A percentile compares a stretch with the other conserved stretches of the same genome.
These are phyloP conservation scores for Fonsecaea pugnacius DNA, from an alignment of 2,329 filamentous ascomycete genomes.

Conservation along the genomic window DNA sequence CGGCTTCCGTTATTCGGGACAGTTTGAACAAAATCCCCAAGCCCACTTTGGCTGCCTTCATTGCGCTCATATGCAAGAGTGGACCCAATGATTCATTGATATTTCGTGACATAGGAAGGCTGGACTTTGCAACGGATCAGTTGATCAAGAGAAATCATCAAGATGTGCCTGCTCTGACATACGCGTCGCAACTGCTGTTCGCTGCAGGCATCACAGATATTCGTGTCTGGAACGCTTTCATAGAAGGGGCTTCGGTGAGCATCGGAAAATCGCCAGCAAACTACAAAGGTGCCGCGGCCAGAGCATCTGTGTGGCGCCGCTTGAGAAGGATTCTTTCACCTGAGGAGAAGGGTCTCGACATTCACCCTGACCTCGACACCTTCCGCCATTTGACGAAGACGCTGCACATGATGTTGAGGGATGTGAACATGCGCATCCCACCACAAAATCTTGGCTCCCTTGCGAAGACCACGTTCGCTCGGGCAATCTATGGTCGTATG, in stretches of 20 bases:
- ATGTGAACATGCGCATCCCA: conserved; percentile 19
- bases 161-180: conserved; percentile 20
- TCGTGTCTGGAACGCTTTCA: conserved; percentile 31
- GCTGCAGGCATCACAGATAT: conserved; percentile 19
- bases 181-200: conserved; percentile 23
- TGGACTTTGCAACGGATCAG: background rate
- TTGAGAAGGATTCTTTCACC: conserved; percentile 19
- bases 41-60: conserved; percentile 51
- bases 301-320: conserved; percentile 18
- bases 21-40: conserved; percentile 42
- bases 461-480: conserved; percentile 23
- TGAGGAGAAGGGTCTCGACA: background rate
- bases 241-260: conserved; percentile 21
- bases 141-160: conserved; percentile 3
- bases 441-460: conserved; percentile 15
- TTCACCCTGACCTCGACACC: conserved; percentile 29
- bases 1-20: conserved; percentile 26
- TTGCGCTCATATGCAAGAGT: conserved; percentile 48
- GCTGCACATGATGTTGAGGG: conserved; percentile 13
- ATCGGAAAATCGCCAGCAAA: conserved; percentile 7
- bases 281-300: conserved; percentile 11
- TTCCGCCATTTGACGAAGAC: conserved; percentile 24
- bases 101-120: conserved; percentile 6
- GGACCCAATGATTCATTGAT: conserved; percentile 17
- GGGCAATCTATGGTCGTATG: conserved; percentile 22